Conservation (phyloP, 192 early-diverging fungal genomes). For the Backusella australiensis region DNA sequence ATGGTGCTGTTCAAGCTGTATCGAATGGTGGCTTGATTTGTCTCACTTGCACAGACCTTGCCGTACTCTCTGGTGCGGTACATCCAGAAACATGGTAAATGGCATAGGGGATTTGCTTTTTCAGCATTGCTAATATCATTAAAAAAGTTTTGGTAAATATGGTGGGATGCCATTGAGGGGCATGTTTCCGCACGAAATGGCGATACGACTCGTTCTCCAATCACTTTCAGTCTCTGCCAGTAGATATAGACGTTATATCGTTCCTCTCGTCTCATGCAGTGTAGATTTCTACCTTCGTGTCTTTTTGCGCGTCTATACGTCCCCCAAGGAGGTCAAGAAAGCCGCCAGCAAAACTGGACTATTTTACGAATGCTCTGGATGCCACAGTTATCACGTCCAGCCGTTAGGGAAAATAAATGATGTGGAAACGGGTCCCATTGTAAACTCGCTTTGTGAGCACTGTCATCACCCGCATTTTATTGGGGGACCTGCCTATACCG, state of each 20-base stretch:
- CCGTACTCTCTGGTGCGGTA: constrained; percentile 87
- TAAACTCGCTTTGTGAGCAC: constrained; percentile 62
- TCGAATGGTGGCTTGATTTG: constrained; percentile 85
- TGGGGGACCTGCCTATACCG: constrained; percentile 92
- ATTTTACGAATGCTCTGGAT: constrained; percentile 86
- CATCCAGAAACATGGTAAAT: constrained; percentile 74
- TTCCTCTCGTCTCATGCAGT: constrained; percentile 86
- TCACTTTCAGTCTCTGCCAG: constrained; percentile 79
- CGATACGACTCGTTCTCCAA: constrained; percentile 85
- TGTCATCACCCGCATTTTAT: constrained; percentile 76
- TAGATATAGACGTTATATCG: constrained; percentile 80
- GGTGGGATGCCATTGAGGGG: constrained; percentile 87
- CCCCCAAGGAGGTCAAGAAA: constrained; percentile 71
- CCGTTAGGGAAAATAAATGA: constrained; percentile 70
- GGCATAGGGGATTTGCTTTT: background rate
- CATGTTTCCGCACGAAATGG: constrained; percentile 94
- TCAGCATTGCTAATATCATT: background rate
- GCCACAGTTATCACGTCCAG: constrained; percentile 70
- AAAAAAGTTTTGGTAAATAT: constrained; percentile 83
- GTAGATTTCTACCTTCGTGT: constrained; percentile 98
- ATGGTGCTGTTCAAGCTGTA: constrained; percentile 90
- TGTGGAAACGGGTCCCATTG: constrained; percentile 61
- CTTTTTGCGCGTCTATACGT: constrained; percentile 87
- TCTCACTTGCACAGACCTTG: constrained; percentile 98
- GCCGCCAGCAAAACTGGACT: constrained; percentile 76